Evolutionary conservation across 257 asterid species (phyloP).

Genomic region (Jaltomata sinuosa): DNA sequence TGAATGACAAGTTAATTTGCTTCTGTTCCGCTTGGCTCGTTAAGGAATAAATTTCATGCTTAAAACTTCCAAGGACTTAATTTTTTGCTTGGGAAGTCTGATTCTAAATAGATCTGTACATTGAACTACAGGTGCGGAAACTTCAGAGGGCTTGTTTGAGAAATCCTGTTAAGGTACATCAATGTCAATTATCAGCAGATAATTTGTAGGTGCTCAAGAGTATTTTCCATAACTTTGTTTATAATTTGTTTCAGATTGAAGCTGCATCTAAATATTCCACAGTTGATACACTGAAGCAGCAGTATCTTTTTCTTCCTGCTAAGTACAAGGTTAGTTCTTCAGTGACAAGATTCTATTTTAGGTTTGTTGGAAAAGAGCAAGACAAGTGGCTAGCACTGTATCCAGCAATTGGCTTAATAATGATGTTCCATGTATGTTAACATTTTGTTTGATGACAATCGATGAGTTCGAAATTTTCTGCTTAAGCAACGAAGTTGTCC

Average conservation of each 20-base stretch:
- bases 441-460: background rate
- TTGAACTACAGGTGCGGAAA: constrained; percentile 61
- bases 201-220: background rate
- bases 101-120: background rate
- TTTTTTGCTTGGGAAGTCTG: background rate
- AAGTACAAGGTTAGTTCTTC: constrained; percentile 55
- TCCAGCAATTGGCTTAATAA: background rate
- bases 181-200: background rate
- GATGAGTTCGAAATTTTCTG: background rate
- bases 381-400: background rate
- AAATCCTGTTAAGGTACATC: constrained; percentile 78
- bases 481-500: background rate
- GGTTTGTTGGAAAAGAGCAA: background rate
- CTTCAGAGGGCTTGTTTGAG: constrained; percentile 88
- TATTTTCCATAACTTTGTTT: background rate
- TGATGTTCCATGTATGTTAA: background rate
- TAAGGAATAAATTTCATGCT: background rate
- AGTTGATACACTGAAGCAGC: constrained; percentile 85
- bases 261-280: constrained; percentile 84
- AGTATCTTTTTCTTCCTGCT: constrained; percentile 72
- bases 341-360: background rate
- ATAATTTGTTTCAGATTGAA: constrained; percentile 54
- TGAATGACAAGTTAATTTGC: background rate
- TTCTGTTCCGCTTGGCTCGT: background rate
- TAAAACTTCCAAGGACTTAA: background rate